Evolutionary conservation across 78 protist species (phyloP).

Genomic region (Speleostelium caveatum): DNA sequence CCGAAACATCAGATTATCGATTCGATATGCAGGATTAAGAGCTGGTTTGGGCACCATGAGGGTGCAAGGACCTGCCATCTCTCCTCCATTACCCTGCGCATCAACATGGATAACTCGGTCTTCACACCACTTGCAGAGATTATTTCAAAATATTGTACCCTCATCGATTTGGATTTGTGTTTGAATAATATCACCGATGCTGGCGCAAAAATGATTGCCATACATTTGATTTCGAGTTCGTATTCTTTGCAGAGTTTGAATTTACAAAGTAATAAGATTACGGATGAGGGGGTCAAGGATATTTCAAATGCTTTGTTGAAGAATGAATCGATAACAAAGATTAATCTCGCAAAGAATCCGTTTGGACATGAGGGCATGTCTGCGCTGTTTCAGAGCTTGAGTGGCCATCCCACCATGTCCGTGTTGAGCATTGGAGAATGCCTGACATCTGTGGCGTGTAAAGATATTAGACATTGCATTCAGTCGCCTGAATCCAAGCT

Average conservation of each 20-base stretch:
- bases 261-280: conserved; percentile 7
- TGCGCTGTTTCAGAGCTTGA: background rate
- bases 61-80: background rate
- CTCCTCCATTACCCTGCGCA: background rate
- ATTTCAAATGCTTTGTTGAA: background rate
- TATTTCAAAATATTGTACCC: background rate
- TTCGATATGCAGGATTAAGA: background rate
- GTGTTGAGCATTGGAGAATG: background rate
- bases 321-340: background rate
- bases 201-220: background rate
- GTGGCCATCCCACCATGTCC: background rate
- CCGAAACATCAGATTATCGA: background rate
- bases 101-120: background rate
- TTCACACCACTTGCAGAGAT: background rate
- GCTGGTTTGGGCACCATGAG: background rate
- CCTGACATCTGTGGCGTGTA: background rate
- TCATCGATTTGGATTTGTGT: background rate
- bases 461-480: background rate
- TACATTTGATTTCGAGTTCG: background rate
- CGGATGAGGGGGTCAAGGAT: background rate
- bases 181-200: background rate
- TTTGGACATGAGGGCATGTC: background rate
- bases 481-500: background rate
- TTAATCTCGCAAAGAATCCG: conserved; percentile 1
- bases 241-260: background rate